Evolutionary conservation across 1,139 yeast species (phyloP).

Genomic region (Zygoascus hellenicus): DNA sequence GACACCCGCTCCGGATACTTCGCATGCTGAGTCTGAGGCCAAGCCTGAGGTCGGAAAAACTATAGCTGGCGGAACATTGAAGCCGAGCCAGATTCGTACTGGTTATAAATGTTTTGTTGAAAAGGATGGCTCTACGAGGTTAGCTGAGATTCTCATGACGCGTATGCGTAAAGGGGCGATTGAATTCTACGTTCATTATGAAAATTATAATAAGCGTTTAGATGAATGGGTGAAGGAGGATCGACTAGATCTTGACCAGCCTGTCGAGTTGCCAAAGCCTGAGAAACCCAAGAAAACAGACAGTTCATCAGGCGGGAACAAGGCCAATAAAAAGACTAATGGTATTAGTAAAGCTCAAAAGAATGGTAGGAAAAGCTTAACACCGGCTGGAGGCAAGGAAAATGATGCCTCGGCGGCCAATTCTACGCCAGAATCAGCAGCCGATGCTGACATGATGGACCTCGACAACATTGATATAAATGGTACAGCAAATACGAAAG

Average conservation of each 20-base stretch:
- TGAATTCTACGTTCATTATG: slow-evolving; percentile 88
- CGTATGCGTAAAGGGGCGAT: slow-evolving; percentile 71
- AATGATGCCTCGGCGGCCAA: slow-evolving; percentile 15
- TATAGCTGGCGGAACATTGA: slow-evolving; percentile 14
- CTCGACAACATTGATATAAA: slow-evolving; percentile 81
- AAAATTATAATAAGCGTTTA: slow-evolving; percentile 84
- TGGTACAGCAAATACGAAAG: slow-evolving; percentile 54
- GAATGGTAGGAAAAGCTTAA: slow-evolving; percentile 26
- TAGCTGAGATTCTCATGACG: slow-evolving; percentile 80
- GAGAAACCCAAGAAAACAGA: slow-evolving; percentile 34
- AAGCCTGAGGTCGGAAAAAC: slow-evolving; percentile 11
- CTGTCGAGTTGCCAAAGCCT: slow-evolving; percentile 65
- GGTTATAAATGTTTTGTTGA: slow-evolving; percentile 79
- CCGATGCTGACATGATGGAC: slow-evolving; percentile 62
- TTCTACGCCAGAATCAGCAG: slow-evolving; percentile 10
- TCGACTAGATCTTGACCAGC: slow-evolving; percentile 62
- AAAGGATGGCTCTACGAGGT: slow-evolving; percentile 72
- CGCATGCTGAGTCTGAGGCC: slow-evolving; percentile 11
- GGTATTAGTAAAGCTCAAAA: slow-evolving; percentile 6
- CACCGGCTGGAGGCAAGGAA: slow-evolving; percentile 21
- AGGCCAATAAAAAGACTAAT: slow-evolving; percentile 42
- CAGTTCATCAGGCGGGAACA: slow-evolving; percentile 33
- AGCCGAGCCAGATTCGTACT: slow-evolving; percentile 25
- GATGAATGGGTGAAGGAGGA: slow-evolving; percentile 87
- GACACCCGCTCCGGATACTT: slow-evolving; percentile 7